Conservation (phyloP, 768 basidiomycete species). For the Kwoniella sp. region DNA sequence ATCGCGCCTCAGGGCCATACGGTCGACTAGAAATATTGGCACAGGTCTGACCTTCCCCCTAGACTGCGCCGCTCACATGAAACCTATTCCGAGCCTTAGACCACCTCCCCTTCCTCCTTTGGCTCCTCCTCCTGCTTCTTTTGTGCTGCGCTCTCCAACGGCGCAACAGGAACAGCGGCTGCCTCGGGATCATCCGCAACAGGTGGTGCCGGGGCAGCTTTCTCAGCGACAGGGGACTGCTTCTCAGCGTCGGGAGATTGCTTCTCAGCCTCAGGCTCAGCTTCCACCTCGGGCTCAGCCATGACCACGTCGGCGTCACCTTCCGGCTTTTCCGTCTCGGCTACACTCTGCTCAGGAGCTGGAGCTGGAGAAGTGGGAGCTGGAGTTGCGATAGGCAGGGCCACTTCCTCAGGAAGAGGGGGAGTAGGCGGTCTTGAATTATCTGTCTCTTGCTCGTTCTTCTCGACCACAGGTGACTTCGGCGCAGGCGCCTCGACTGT, state of each 20-base stretch:
- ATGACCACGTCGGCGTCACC: conserved; percentile 27
- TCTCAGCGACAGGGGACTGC: not conserved
- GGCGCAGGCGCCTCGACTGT: not conserved
- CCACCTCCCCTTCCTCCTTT: conserved; percentile 8
- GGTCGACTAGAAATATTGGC: not conserved
- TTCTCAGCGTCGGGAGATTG: not conserved
- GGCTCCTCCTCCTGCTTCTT: conserved; percentile 6
- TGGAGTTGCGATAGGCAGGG: not conserved
- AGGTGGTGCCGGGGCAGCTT: not conserved
- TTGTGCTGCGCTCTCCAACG: not conserved
- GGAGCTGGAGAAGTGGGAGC: not conserved
- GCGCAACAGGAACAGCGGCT: not conserved
- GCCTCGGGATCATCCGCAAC: not conserved
- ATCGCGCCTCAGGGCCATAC: not conserved
- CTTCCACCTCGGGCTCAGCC: conserved; percentile 18
- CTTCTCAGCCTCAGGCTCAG: conserved; percentile 10
- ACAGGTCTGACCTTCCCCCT: too few relatives aligned
- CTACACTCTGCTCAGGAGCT: not conserved
- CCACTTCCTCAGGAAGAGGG: not conserved
- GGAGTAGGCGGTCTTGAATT: conserved; percentile 21
- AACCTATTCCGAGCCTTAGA: not conserved
- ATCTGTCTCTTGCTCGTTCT: conserved; percentile 5
- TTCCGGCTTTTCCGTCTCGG: conserved; percentile 9
- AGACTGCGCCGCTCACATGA: too few relatives aligned
- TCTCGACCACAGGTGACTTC: conserved; percentile 1